A percentile compares a stretch with the other conserved stretches of the same genome.
Conservation (phyloP, 2,329 filamentous ascomycete genomes). For the Chaetomiaceae sp. region DNA sequence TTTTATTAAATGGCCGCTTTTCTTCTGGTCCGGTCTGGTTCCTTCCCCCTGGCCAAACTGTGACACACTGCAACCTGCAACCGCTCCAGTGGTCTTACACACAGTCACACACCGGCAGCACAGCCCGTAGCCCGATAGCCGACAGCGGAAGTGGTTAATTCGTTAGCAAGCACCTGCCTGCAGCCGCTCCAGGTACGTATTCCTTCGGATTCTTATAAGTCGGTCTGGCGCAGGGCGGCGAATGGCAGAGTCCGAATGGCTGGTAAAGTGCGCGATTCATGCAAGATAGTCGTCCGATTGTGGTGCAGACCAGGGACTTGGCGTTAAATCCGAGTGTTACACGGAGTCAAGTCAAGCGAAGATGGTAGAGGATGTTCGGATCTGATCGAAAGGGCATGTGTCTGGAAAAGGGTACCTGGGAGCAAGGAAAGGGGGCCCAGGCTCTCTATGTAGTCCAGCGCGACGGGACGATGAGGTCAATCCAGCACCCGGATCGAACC, state of each 20-base stretch:
- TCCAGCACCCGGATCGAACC: too few relatives aligned
- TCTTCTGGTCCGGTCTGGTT: slow-evolving; percentile 16
- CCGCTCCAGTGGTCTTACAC: slow-evolving; percentile 7
- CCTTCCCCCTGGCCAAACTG: slow-evolving; percentile 9
- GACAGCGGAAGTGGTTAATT: slow-evolving; percentile 17
- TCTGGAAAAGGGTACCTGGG: not conserved
- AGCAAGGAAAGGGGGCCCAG: not conserved
- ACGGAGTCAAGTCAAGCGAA: not conserved
- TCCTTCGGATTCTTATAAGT: too few relatives aligned
- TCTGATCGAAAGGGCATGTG: not conserved
- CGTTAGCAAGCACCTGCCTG: slow-evolving; percentile 2
- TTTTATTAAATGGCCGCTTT: too few relatives aligned
- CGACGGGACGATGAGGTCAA: slow-evolving; percentile 5
- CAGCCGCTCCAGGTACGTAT: too few relatives aligned
- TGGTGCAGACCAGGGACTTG: slow-evolving; percentile 11
- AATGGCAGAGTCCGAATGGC: slow-evolving; percentile 3
- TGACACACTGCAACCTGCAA: slow-evolving; percentile 10
- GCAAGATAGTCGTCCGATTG: slow-evolving; percentile 16
- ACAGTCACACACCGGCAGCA: slow-evolving; percentile 8
- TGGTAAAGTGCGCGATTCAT: slow-evolving; percentile 16
- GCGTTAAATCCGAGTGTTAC: not conserved
- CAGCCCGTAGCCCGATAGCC: slow-evolving; percentile 15
- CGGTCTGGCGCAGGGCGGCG: slow-evolving; percentile 9
- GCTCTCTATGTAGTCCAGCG: slow-evolving; percentile 2
- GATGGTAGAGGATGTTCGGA: not conserved